Evolutionary conservation across 495 filamentous ascomycete species (phyloP).

Genomic region (Podospora didyma): DNA sequence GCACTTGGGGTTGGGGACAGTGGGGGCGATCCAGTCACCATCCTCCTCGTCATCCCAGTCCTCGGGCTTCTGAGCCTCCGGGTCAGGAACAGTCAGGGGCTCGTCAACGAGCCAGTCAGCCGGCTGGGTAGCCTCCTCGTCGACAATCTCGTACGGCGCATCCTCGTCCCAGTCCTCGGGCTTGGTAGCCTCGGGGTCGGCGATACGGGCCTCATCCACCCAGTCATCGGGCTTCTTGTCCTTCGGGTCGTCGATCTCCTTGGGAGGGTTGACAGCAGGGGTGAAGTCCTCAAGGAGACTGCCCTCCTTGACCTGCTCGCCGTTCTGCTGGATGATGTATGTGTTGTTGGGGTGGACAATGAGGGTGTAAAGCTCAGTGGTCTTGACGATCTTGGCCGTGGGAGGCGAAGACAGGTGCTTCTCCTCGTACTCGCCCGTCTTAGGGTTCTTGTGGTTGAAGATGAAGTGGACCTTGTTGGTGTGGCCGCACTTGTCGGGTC

Average conservation of each 20-base stretch:
- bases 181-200: constrained; percentile 92
- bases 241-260: constrained; percentile 95
- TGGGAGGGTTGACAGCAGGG: constrained; percentile 87
- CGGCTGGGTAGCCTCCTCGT: constrained; percentile 87
- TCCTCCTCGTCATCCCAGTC: constrained; percentile 99
- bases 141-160: constrained; percentile 90
- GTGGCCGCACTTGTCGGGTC: constrained; percentile 97
- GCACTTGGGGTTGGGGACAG: constrained; percentile 93
- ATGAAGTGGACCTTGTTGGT: constrained; percentile 99
- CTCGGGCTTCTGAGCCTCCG: constrained; percentile 96
- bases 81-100: constrained; percentile 80
- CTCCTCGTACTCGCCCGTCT: constrained; percentile 99
- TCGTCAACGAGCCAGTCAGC: constrained; percentile 97
- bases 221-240: constrained; percentile 94
- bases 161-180: constrained; percentile 99
- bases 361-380: constrained; percentile 89
- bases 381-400: constrained; percentile 81
- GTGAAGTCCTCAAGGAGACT: constrained; percentile 92
- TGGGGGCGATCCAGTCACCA: constrained; percentile 96
- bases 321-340: constrained; percentile 86
- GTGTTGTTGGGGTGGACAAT: constrained; percentile 95
- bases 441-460: constrained; percentile 99
- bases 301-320: constrained; percentile 78
- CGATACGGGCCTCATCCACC: constrained; percentile 88
- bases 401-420: constrained; percentile 91